Percentiles rank a stretch among this genome's conserved stretches.
phyloP scores from a whole-genome alignment of 208 protist genomes.

The Trichomonas tenax region DNA sequence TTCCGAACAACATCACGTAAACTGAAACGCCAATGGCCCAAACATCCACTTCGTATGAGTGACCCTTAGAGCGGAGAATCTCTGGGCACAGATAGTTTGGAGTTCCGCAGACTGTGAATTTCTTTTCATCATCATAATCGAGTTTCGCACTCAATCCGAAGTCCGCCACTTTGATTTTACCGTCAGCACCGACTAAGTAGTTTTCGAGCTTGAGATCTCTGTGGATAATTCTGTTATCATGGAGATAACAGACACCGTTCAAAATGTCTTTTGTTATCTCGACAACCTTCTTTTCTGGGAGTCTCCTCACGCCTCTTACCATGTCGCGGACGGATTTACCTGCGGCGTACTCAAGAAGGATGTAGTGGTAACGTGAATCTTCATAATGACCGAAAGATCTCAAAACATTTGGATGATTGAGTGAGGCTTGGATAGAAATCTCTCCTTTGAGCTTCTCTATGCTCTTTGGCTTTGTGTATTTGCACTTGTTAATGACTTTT shows the following conservation, averaged over 20 bases:
- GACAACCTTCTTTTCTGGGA: background rate
- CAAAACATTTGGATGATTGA: constrained; percentile 84
- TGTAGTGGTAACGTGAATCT: constrained; percentile 48
- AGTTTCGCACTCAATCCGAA: constrained; percentile 73
- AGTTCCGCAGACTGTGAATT: constrained; percentile 39
- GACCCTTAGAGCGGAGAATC: constrained; percentile 44
- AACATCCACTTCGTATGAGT: constrained; percentile 85
- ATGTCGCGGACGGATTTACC: background rate
- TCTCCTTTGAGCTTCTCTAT: constrained; percentile 63
- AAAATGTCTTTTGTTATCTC: background rate
- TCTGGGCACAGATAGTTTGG: constrained; percentile 27
- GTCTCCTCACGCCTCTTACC: background rate
- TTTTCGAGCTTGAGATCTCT: constrained; percentile 84
- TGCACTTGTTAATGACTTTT: background rate
- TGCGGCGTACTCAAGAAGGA: background rate
- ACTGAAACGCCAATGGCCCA: constrained; percentile 91
- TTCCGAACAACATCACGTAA: constrained; percentile 59
- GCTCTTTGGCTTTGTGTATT: background rate
- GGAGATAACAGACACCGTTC: background rate
- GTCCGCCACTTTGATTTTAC: constrained; percentile 75
- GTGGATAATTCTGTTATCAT: constrained; percentile 65
- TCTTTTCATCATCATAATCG: constrained; percentile 67
- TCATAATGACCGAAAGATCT: constrained; percentile 83
- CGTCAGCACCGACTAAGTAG: constrained; percentile 64
- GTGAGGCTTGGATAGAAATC: constrained; percentile 81